Conservation (phyloP, 306 rosid genomes). For the Vigna angularis region DNA sequence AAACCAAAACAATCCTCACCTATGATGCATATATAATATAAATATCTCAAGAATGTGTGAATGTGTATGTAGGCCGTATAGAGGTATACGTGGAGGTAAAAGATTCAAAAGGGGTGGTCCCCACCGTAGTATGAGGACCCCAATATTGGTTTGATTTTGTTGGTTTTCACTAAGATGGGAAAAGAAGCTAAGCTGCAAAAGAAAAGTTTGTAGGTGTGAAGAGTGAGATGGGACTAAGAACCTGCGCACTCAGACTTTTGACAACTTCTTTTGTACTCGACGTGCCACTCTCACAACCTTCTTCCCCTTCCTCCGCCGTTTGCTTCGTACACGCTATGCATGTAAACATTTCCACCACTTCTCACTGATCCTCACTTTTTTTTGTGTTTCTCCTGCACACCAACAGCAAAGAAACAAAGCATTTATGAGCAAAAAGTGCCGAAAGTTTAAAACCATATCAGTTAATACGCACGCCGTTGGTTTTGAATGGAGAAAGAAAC, state of each 20-base stretch:
- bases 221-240: slow-evolving; percentile 41
- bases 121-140: slow-evolving; percentile 41
- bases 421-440: neutral
- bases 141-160: slow-evolving; percentile 48
- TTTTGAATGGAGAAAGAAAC: neutral
- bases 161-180: slow-evolving; percentile 47
- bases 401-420: neutral
- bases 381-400: slow-evolving; percentile 49
- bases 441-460: neutral
- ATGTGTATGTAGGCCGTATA: slow-evolving; percentile 1
- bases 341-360: slow-evolving; percentile 69
- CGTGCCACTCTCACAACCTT: slow-evolving; percentile 73
- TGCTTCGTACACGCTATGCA: slow-evolving; percentile 89
- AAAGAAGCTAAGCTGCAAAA: slow-evolving; percentile 53
- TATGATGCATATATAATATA: neutral
- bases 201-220: slow-evolving; percentile 51
- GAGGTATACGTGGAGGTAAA: slow-evolving; percentile 36
- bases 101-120: slow-evolving; percentile 67
- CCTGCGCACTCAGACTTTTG: slow-evolving; percentile 96
- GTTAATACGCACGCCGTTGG: neutral
- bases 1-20: slow-evolving; percentile 38
- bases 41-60: neutral
- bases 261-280: slow-evolving; percentile 88
- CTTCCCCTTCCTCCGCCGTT: slow-evolving; percentile 54
- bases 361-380: neutral